Base-by-base conservation (phyloP, 345 rosid genomes). In the Melaleuca alternifolia region DNA sequence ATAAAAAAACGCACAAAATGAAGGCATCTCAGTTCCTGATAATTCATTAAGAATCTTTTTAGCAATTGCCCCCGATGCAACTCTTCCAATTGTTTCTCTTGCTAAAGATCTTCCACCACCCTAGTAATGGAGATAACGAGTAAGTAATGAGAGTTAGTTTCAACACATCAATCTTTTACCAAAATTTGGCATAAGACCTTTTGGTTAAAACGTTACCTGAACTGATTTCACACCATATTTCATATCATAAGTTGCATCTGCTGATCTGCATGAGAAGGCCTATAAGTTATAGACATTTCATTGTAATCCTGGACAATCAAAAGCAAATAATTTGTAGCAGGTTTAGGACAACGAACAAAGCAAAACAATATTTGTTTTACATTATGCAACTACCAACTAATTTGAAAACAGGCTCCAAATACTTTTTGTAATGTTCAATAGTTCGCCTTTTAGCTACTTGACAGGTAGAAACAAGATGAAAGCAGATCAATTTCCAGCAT, bases 241-340 rank as follows among this genome's bases (percentile, higher is more conserved):
- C 98, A 97, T 95, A 94, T 97, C 99, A 92, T 97, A 97, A 82
- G 99, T 96, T 83, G 99, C 99, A 92, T 97, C 99, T n/a, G n/a
- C n/a, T n/a, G n/a, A n/a, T n/a, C n/a, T 14, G 99, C 99, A 92
- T 97, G 99, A 62, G 99, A 97, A 84, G 99, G 99, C 89, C 99
- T 93, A 88, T 97, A 97, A 77, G 99, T 98, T 83, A 87, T 85
- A 13, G 99, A 96, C 99, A 97, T 97, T 91, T 97, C 99, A 53
- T 89, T 95, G 89, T 97, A 97, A 90, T 97, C 99, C 99, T 97
- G 94, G 87, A 89, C 87, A 86, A 54, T 76, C 86, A 71, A 33
- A 71, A 71, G 46, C 3, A 65, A 11, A 33, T 18, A 33, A 33
- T 33, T 33, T 71, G 9, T 33, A 16, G 79, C 23, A 18, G 79